Percentiles rank a stretch among this genome's conserved stretches.
phyloP scores from a whole-genome alignment of 2,329 filamentous ascomycete species.

The Aspergillus tamarii region DNA sequence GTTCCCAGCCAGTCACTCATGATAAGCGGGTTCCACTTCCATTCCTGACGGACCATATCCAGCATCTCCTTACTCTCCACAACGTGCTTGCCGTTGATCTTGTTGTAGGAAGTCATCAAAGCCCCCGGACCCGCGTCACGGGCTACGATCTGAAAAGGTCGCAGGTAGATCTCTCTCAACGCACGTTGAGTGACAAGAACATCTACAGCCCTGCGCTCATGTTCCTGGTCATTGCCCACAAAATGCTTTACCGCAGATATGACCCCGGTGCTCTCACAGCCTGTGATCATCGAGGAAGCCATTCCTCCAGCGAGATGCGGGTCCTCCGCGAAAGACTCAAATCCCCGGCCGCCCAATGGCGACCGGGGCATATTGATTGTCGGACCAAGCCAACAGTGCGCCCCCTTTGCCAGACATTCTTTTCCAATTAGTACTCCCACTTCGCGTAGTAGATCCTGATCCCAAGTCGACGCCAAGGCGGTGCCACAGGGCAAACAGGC shows the following conservation, averaged over 20 bases:
- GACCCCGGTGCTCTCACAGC: conserved; percentile 69
- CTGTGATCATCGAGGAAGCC: conserved; percentile 53
- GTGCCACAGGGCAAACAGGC: conserved; percentile 66
- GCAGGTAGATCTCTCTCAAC: conserved; percentile 61
- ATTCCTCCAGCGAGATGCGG: conserved; percentile 27
- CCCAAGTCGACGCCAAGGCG: conserved; percentile 61
- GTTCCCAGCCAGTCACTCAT: conserved; percentile 39
- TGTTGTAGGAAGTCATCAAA: conserved; percentile 59
- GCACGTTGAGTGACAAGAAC: conserved; percentile 48
- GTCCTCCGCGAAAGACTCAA: conserved; percentile 33
- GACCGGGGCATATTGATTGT: conserved; percentile 67
- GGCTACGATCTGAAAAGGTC: conserved; percentile 61
- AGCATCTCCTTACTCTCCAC: conserved; percentile 32
- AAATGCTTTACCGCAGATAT: conserved; percentile 72
- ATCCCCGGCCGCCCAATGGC: conserved; percentile 41
- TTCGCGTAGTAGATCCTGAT: conserved; percentile 56
- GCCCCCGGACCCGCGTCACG: conserved; percentile 54
- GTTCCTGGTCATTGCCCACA: conserved; percentile 39
- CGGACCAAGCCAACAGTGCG: conserved; percentile 62
- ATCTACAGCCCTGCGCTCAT: conserved; percentile 35
- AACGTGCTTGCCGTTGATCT: conserved; percentile 50
- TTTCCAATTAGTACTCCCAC: conserved; percentile 68
- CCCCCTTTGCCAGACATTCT: conserved; percentile 64
- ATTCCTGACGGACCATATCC: conserved; percentile 37
- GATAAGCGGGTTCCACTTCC: conserved; percentile 37